Evolutionary conservation across 306 rosid genomes (phyloP).

Genomic region (Benincasa hispida): DNA sequence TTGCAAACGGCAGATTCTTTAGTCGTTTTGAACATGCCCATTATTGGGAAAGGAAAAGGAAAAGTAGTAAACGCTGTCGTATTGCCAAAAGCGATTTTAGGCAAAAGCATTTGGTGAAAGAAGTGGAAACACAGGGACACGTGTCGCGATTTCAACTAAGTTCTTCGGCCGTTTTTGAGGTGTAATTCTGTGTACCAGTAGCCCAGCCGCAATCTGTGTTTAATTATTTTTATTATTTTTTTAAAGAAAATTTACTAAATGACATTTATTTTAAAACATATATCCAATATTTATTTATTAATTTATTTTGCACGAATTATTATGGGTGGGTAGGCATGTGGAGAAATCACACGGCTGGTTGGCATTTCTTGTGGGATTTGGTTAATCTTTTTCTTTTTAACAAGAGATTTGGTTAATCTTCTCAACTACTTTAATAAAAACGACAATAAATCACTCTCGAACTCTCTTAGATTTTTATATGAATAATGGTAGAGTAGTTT

Average conservation of each 20-base stretch:
- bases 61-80: neutral
- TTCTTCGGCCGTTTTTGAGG: neutral
- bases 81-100: neutral
- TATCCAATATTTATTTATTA: neutral
- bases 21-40: neutral
- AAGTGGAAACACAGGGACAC: neutral
- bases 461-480: neutral
- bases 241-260: neutral
- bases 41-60: neutral
- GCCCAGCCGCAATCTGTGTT: neutral
- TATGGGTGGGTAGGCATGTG: neutral
- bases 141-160: neutral
- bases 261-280: neutral
- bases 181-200: neutral
- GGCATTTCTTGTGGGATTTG: conserved; percentile 2
- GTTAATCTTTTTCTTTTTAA: neutral
- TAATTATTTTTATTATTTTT: neutral
- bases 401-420: neutral
- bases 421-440: neutral
- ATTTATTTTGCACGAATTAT: neutral
- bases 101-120: neutral
- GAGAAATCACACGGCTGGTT: neutral
- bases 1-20: neutral
- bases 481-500: neutral
- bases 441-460: neutral